Conservation (phyloP, 129 eudicot species). For the Tagetes erecta region DNA sequence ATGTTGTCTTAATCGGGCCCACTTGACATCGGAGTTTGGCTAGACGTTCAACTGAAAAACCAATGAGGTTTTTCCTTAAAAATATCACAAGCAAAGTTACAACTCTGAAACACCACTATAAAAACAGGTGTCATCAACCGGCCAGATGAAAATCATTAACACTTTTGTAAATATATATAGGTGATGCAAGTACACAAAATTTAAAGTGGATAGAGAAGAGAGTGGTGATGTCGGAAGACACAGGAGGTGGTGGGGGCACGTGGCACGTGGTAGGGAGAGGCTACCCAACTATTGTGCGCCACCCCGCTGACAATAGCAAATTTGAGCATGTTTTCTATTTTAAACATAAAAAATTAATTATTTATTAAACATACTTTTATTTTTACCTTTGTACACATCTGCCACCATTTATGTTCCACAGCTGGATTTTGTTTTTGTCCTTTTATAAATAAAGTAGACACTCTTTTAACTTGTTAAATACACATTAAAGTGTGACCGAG, state of each 20-base stretch:
- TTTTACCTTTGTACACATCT: constrained; percentile 3
- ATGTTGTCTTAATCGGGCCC: too few relatives aligned
- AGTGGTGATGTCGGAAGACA: not conserved
- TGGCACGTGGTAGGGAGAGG: not conserved
- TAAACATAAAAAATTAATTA: not conserved
- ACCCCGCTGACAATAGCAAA: constrained; percentile 1
- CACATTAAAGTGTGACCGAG: too few relatives aligned
- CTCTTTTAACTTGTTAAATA: not conserved
- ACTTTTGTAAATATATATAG: too few relatives aligned
- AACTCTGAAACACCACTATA: too few relatives aligned
- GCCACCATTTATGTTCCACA: constrained; percentile 1
- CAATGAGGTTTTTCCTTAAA: too few relatives aligned
- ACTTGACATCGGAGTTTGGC: too few relatives aligned
- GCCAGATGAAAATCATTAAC: too few relatives aligned
- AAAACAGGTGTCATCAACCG: too few relatives aligned
- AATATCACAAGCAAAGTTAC: too few relatives aligned
- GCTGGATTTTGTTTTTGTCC: constrained; percentile 11
- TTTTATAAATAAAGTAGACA: not conserved
- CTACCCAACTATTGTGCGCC: not conserved
- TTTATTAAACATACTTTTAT: not conserved
- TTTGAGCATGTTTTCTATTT: constrained; percentile 1
- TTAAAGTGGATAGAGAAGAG: constrained; percentile 1
- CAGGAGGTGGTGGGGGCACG: constrained; percentile 8
- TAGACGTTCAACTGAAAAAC: too few relatives aligned
- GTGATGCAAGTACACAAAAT: not conserved